Evolutionary conservation across 2,329 filamentous ascomycete genomes (phyloP).

Genomic region (Cladosporium velox): DNA sequence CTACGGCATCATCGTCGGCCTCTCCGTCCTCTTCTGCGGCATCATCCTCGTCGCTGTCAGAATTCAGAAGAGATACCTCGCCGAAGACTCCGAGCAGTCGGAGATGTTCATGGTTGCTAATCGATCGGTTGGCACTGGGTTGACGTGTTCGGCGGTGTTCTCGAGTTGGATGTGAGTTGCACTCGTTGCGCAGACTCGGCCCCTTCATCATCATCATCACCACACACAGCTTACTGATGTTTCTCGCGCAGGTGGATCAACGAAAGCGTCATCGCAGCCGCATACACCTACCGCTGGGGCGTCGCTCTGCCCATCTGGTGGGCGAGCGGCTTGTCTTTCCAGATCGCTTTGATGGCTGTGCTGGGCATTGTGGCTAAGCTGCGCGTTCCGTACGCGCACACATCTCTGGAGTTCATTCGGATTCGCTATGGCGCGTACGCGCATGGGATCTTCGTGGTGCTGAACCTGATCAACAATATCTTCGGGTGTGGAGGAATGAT

Average conservation of each 20-base stretch:
- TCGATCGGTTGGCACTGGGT: slow-evolving; percentile 32
- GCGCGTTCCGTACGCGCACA: slow-evolving; percentile 54
- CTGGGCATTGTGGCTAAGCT: slow-evolving; percentile 54
- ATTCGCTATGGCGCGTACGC: slow-evolving; percentile 37
- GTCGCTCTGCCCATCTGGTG: slow-evolving; percentile 38
- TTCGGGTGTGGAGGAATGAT: slow-evolving; percentile 41
- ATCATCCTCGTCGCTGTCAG: slow-evolving; percentile 51
- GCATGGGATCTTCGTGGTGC: slow-evolving; percentile 33
- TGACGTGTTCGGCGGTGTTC: slow-evolving; percentile 38
- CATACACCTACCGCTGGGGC: slow-evolving; percentile 38
- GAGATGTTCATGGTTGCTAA: slow-evolving; percentile 48
- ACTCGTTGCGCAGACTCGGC: not conserved
- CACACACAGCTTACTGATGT: not conserved
- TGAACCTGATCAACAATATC: slow-evolving; percentile 40
- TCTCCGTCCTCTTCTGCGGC: slow-evolving; percentile 50
- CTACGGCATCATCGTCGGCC: slow-evolving; percentile 53
- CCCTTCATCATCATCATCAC: too few species aligned
- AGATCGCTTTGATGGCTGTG: slow-evolving; percentile 54
- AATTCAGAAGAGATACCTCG: slow-evolving; percentile 47
- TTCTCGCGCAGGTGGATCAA: slow-evolving; percentile 43
- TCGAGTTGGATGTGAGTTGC: slow-evolving; percentile 34
- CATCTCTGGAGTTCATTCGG: slow-evolving; percentile 53
- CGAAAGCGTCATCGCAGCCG: slow-evolving; percentile 44
- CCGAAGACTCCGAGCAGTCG: slow-evolving; percentile 48
- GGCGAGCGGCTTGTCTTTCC: slow-evolving; percentile 46